phyloP scores from a whole-genome alignment of 495 filamentous ascomycete species.

The Aspergillus ellipticus region DNA sequence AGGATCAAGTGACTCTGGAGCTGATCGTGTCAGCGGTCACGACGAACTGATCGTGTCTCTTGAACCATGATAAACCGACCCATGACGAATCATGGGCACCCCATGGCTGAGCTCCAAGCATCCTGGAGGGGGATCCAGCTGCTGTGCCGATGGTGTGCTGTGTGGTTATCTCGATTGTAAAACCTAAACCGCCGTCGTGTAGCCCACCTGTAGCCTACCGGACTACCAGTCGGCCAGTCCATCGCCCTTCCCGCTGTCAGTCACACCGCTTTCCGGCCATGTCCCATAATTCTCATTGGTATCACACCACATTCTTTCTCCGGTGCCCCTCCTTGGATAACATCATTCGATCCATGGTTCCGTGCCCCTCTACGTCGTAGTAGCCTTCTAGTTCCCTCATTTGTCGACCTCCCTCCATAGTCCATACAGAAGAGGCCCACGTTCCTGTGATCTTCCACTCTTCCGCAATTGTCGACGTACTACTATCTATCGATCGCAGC shows the following conservation, averaged over 20 bases:
- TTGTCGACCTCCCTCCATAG: background rate
- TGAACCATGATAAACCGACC: background rate
- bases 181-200: background rate
- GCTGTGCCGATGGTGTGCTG: slow-evolving; percentile 1
- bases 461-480: too few relatives aligned
- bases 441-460: slow-evolving; percentile 22
- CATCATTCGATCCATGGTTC: slow-evolving; percentile 22
- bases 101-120: background rate
- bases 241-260: slow-evolving; percentile 11
- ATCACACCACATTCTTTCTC: slow-evolving; percentile 22
- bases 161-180: slow-evolving; percentile 6
- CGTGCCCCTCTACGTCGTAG: slow-evolving; percentile 10
- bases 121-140: background rate
- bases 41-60: background rate
- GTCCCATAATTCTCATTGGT: background rate
- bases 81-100: background rate
- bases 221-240: background rate
- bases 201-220: background rate
- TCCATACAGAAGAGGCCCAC: slow-evolving; percentile 7
- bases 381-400: background rate
- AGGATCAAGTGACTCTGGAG: slow-evolving; percentile 11
- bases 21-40: slow-evolving; percentile 6
- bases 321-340: slow-evolving; percentile 5
- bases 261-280: slow-evolving; percentile 21
- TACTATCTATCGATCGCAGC: background rate